These are phyloP conservation scores for Trifolium fragiferum DNA, from an alignment of 306 rosid species.

Conservation along the genomic window DNA sequence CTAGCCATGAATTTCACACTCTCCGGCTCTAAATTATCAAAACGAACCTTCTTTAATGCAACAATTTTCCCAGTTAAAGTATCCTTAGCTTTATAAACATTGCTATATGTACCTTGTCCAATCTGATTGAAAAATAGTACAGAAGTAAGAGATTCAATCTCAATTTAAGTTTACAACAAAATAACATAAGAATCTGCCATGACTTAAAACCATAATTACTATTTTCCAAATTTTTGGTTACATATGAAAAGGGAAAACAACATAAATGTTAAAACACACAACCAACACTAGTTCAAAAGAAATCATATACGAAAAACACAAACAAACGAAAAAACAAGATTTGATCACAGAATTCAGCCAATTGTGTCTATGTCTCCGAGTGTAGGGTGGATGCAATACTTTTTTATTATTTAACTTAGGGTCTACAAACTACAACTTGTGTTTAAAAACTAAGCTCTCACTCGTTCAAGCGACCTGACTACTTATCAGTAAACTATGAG, in stretches of 20 bases:
- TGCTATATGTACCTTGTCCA: conserved; percentile 94
- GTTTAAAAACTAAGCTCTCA: not conserved
- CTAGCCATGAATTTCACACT: conserved; percentile 95
- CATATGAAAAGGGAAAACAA: conserved; percentile 23
- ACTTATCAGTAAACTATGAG: not conserved
- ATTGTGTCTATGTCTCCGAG: not conserved
- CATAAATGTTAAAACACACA: not conserved
- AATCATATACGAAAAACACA: not conserved
- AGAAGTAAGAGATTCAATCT: conserved; percentile 25
- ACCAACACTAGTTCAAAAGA: not conserved
- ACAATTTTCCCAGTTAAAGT: conserved; percentile 74
- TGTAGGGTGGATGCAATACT: not conserved
- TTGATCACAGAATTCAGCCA: not conserved
- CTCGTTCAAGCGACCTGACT: not conserved
- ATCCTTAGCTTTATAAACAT: conserved; percentile 95
- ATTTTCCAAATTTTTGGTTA: conserved; percentile 12
- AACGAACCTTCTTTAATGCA: conserved; percentile 87
- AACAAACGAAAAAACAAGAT: not conserved
- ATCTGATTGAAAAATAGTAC: conserved; percentile 55
- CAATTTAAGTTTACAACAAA: conserved; percentile 9
- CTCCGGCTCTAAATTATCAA: conserved; percentile 93
- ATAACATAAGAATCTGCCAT: not conserved
- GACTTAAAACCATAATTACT: conserved; percentile 25
- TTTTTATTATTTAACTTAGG: not conserved
- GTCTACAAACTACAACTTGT: not conserved